A percentile compares a stretch with the other conserved stretches of the same genome.
These are phyloP conservation scores for Misopates orontium DNA, from an alignment of 257 asterid species.

Conservation along the genomic window DNA sequence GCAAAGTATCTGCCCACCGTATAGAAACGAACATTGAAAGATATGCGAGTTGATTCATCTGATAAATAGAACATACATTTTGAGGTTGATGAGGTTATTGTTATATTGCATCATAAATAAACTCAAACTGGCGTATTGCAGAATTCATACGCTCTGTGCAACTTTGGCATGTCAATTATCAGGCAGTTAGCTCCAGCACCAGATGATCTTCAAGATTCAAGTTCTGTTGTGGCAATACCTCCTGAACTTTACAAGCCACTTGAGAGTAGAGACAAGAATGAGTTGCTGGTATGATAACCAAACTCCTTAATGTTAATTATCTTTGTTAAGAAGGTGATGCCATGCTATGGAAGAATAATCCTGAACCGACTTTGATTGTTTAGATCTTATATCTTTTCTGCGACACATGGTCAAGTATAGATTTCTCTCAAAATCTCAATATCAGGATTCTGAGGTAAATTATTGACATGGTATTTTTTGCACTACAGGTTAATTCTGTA, in stretches of 20 bases:
- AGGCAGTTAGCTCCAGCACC: conserved; percentile 60
- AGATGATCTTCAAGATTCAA: conserved; percentile 53
- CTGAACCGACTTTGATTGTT: too few species aligned
- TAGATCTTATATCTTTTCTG: too few species aligned
- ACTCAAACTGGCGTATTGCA: conserved; percentile 37
- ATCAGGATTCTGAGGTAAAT: too few species aligned
- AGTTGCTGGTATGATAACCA: conserved; percentile 49
- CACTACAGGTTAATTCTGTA: conserved; percentile 61
- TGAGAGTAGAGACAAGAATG: conserved; percentile 52
- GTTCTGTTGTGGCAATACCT: conserved; percentile 63
- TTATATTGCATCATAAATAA: conserved; percentile 25
- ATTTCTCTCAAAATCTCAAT: too few species aligned
- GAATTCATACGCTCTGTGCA: conserved; percentile 80
- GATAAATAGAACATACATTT: conserved; percentile 15
- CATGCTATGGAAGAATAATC: too few species aligned
- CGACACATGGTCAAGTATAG: too few species aligned
- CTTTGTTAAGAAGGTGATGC: neutral
- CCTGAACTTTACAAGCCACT: conserved; percentile 55
- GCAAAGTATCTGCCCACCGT: conserved; percentile 6
- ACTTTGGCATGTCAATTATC: conserved; percentile 70
- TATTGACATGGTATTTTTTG: conserved; percentile 35
- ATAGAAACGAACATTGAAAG: conserved; percentile 13
- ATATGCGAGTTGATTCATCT: neutral
- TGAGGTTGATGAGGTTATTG: conserved; percentile 19
- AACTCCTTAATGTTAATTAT: conserved; percentile 23